phyloP scores from a whole-genome alignment of 345 rosid genomes.

The Gossypioides kirkii region DNA sequence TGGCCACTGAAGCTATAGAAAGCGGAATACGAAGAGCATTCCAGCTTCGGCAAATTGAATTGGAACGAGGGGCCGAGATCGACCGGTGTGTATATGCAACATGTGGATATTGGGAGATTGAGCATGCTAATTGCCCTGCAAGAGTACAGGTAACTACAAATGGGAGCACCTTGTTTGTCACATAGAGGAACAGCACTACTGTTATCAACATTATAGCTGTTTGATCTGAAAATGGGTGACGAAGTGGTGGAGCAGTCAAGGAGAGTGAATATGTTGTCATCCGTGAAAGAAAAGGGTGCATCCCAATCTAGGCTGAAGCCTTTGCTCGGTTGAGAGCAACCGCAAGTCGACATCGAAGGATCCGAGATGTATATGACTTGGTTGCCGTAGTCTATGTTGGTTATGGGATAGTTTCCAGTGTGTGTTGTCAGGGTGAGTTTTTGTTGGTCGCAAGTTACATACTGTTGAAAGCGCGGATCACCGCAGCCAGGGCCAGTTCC shows the following conservation, averaged over 20 bases:
- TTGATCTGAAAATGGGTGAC: slow-evolving; percentile 51
- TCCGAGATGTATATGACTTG: slow-evolving; percentile 62
- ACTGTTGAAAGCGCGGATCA: slow-evolving; percentile 72
- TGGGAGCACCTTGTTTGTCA: slow-evolving; percentile 65
- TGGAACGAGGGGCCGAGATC: slow-evolving; percentile 87
- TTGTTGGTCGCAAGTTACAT: slow-evolving; percentile 47
- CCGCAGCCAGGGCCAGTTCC: slow-evolving; percentile 86
- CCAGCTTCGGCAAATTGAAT: slow-evolving; percentile 61
- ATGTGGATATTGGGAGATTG: slow-evolving; percentile 68
- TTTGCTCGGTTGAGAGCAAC: slow-evolving; percentile 67
- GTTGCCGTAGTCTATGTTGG: slow-evolving; percentile 54
- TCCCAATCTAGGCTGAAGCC: slow-evolving; percentile 89
- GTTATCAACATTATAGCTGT: slow-evolving; percentile 16
- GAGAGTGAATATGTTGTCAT: slow-evolving; percentile 68
- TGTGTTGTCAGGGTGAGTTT: slow-evolving; percentile 62
- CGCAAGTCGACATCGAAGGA: slow-evolving; percentile 84
- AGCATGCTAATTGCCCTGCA: slow-evolving; percentile 64
- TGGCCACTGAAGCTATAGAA: slow-evolving; percentile 71
- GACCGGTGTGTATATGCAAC: slow-evolving; percentile 84
- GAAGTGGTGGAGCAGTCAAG: slow-evolving; percentile 64
- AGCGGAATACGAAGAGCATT: slow-evolving; percentile 57
- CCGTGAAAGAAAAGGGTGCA: slow-evolving; percentile 80
- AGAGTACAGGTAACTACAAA: slow-evolving; percentile 78
- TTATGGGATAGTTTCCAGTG: slow-evolving; percentile 72
- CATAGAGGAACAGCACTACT: slow-evolving; percentile 44